Evolutionary conservation across 2,329 filamentous ascomycete genomes (phyloP), one percentile per base, ranked within the genome.

Genomic region (Clarireedia paspali): DNA sequence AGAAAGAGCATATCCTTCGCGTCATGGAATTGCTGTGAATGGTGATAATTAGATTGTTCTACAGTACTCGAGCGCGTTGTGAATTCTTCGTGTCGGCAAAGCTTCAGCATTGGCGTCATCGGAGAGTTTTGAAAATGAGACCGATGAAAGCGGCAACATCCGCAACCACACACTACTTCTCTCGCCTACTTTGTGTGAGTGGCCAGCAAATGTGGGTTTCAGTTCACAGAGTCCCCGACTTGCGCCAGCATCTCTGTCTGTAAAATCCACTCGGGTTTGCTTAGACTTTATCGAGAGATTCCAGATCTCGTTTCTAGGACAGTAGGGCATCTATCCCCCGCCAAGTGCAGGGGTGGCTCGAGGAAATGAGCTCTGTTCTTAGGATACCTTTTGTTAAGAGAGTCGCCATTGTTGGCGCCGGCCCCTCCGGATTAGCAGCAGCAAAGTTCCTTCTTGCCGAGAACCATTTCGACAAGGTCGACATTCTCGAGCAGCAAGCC

Each of bases 401-500:
- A 47, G 77, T 96, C 61, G 89, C 88, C 62, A 77, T 96, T 58
- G 83, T 96, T 62, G 91, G 91, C 23, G 91, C 88, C 9, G 91
- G 91, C 0, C 88, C 91, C 0, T 82, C 81, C 60, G 91, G 92
- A 4, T 75, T 96, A 4, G 82, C 86, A 26, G 83, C 87, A 24
- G 89, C 89, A 53, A 94, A 90, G 77, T 91, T 91, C 66, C 77
- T 96, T 17, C 69, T 81, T 10, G 89, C 87, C 0, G 90, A 88
- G 64, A 86, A 77, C 66, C 75, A 68, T 1, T 94, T 94, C 66
- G 73, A 83, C 12, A 79, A 75, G 30, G 84, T 97, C 58, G 81
- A 84, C 58, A 71, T 96, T 40, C 95, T 88, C 66, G 94, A 97
- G 71, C 89, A 96, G 71, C 84, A 90, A 62, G 74, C 78, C 46